Evolutionary conservation across 106 monocot genomes (phyloP), one percentile per base, ranked within the genome.

Genomic region (Allium sativum): DNA sequence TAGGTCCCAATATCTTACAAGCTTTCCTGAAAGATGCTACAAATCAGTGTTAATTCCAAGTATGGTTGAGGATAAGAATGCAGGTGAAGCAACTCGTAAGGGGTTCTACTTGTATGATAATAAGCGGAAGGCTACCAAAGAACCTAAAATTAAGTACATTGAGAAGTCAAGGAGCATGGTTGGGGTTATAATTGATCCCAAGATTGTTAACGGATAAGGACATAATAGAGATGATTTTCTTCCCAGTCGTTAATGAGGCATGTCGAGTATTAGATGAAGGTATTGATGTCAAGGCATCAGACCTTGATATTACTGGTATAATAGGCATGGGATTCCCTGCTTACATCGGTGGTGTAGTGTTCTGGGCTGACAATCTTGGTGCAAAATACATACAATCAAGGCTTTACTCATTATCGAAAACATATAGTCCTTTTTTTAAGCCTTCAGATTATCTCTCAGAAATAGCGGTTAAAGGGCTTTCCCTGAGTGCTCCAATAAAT

Each of bases 321-420:
- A 85, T 89, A 72, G 93, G 93, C 78, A 94, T 94, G 93, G 93
- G 93, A 0, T 94, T 94, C 58, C 93, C 93, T 44, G 73, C 93
- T 58, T 89, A 83, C 69, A 85, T 87, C 76, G n/a, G n/a, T n/a
- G n/a, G n/a, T n/a, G n/a, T n/a, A n/a, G n/a, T n/a, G n/a, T n/a
- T n/a, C n/a, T n/a, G n/a, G n/a, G n/a, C n/a, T n/a, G n/a, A n/a
- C n/a, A n/a, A n/a, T n/a, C n/a, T n/a, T n/a, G n/a, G n/a, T n/a
- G n/a, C n/a, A n/a, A n/a, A n/a, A n/a, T n/a, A n/a, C n/a, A n/a
- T n/a, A n/a, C n/a, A n/a, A n/a, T n/a, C n/a, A n/a, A n/a, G n/a
- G n/a, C n/a, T n/a, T n/a, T n/a, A n/a, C n/a, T n/a, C n/a, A n/a
- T n/a, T n/a, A n/a, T n/a, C n/a, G n/a, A n/a, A n/a, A n/a, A n/a